A percentile compares a stretch with the other conserved stretches of the same genome.
These are phyloP conservation scores for Crotalaria pallida DNA, from an alignment of 306 rosid genomes.

Conservation along the genomic window DNA sequence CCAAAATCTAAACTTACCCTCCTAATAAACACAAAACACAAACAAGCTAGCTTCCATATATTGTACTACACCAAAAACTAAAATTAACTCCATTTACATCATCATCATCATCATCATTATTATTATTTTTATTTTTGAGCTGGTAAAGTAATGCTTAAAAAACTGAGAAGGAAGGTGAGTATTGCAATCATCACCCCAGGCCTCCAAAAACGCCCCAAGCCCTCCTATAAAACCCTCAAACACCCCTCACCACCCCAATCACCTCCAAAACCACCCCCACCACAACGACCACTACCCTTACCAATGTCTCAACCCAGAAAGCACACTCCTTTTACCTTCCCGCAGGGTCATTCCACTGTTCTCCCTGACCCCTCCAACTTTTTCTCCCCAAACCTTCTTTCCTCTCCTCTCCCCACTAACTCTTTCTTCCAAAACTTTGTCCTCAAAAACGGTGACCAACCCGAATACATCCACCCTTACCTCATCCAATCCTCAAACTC, in stretches of 20 bases:
- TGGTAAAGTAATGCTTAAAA: too few relatives aligned
- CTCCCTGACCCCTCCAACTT: constrained; percentile 68
- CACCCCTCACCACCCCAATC: background rate
- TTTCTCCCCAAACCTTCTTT: constrained; percentile 57
- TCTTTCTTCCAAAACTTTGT: constrained; percentile 80
- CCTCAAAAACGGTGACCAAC: constrained; percentile 66
- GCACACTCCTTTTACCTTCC: constrained; percentile 56
- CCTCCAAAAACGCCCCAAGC: too few relatives aligned
- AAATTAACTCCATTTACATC: too few relatives aligned
- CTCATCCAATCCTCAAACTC: constrained; percentile 53
- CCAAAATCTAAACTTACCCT: too few relatives aligned
- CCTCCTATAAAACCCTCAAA: too few relatives aligned
- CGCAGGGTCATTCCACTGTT: constrained; percentile 45
- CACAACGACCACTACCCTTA: background rate
- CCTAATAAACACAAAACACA: too few relatives aligned
- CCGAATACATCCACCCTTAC: constrained; percentile 79
- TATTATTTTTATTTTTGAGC: too few relatives aligned
- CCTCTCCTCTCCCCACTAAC: constrained; percentile 73
- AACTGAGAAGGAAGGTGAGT: too few relatives aligned
- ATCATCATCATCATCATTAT: too few relatives aligned
- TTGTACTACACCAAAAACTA: too few relatives aligned
- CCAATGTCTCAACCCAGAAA: background rate
- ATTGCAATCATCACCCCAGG: too few relatives aligned
- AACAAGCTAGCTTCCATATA: too few relatives aligned
- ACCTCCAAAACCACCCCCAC: background rate